A percentile compares a stretch with the other conserved stretches of the same genome.
Conservation (phyloP, 345 rosid genomes). For the Pistacia atlantica region DNA sequence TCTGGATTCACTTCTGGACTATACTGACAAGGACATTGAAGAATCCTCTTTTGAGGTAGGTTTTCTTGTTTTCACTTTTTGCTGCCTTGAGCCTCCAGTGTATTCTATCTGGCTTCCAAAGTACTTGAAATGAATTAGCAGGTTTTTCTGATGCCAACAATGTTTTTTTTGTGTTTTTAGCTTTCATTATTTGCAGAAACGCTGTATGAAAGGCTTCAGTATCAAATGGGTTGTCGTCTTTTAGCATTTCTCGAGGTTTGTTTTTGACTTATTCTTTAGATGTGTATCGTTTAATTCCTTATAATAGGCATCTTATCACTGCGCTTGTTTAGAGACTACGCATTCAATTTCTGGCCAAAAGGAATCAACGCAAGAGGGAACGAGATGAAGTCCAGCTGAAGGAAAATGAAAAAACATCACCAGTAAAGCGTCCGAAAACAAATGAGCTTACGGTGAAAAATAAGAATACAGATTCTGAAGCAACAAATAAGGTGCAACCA, state of each 20-base stretch:
- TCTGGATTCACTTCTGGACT: slow-evolving; percentile 90
- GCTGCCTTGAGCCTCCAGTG: neutral
- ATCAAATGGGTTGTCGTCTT: slow-evolving; percentile 89
- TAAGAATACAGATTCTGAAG: slow-evolving; percentile 36
- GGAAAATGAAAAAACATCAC: slow-evolving; percentile 41
- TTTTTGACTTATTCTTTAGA: slow-evolving; percentile 13
- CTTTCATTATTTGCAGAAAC: slow-evolving; percentile 92
- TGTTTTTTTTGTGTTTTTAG: slow-evolving; percentile 42
- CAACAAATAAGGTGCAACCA: slow-evolving; percentile 32
- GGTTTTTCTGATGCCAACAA: slow-evolving; percentile 17
- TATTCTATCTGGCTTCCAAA: neutral
- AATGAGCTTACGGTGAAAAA: slow-evolving; percentile 50
- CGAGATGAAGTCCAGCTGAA: slow-evolving; percentile 54
- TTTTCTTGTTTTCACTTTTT: slow-evolving; percentile 11
- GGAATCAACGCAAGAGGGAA: slow-evolving; percentile 81
- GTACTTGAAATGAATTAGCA: neutral
- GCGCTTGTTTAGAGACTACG: slow-evolving; percentile 58
- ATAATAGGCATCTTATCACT: neutral
- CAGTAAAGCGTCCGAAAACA: slow-evolving; percentile 58
- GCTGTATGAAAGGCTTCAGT: slow-evolving; percentile 89
- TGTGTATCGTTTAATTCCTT: slow-evolving; percentile 13
- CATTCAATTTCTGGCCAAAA: slow-evolving; percentile 55
- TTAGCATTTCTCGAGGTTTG: slow-evolving; percentile 81
- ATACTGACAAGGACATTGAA: slow-evolving; percentile 84
- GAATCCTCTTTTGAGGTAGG: slow-evolving; percentile 94